Conservation (phyloP, 108 stramenopile species). For the Parmales sp. region DNA sequence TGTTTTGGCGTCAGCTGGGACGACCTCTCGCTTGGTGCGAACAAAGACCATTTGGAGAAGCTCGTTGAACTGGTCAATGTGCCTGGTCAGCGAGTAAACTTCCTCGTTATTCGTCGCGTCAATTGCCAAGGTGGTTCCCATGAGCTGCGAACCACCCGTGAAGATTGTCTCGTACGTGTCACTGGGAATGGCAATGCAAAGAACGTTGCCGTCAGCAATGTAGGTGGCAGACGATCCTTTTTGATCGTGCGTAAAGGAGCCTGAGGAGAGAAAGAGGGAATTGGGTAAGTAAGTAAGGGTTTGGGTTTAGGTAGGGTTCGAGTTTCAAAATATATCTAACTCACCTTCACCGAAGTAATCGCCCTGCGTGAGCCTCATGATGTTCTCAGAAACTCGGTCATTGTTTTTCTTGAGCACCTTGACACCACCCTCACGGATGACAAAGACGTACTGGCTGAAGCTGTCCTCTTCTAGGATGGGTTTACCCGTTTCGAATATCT, state of each 20-base stretch:
- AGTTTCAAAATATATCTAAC: too few species aligned
- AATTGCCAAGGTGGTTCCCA: background rate
- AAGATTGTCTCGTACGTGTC: background rate
- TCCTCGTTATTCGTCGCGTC: background rate
- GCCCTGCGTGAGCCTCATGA: background rate
- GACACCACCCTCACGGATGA: background rate
- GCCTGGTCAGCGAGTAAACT: background rate
- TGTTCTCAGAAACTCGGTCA: background rate
- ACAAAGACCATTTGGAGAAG: slow-evolving; percentile 10
- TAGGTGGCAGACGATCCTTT: background rate
- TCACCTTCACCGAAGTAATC: slow-evolving; percentile 13
- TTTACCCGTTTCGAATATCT: background rate
- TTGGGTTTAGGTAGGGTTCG: too few species aligned
- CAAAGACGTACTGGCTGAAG: background rate
- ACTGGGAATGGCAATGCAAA: background rate
- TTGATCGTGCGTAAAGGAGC: background rate
- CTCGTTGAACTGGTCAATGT: slow-evolving; percentile 3
- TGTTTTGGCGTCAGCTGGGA: too few species aligned
- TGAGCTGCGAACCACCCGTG: background rate
- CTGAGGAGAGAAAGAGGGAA: too few species aligned
- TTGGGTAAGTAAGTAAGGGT: too few species aligned
- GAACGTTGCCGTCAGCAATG: background rate
- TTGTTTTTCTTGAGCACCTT: background rate
- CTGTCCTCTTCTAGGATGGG: background rate
- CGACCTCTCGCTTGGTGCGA: background rate